A percentile compares a stretch with the other conserved stretches of the same genome.
Conservation (phyloP, 495 filamentous ascomycete genomes). For the Ramalina peruviana region DNA sequence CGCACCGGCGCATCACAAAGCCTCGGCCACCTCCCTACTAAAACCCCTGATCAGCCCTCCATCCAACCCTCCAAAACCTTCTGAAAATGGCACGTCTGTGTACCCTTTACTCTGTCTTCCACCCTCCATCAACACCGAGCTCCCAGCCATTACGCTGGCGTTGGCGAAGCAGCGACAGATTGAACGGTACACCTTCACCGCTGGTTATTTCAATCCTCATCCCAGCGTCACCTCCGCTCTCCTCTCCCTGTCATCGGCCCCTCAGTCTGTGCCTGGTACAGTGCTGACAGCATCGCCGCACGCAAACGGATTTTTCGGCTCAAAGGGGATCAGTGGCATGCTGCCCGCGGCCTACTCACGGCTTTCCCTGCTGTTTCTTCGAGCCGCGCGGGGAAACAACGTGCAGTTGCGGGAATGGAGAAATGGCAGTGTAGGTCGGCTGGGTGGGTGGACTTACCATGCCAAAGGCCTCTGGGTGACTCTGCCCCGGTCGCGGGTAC, state of each 20-base stretch:
- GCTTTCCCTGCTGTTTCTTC: slow-evolving; percentile 69
- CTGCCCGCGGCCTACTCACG: slow-evolving; percentile 85
- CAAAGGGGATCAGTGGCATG: slow-evolving; percentile 74
- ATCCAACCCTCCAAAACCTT: slow-evolving; percentile 12
- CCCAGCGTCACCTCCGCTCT: slow-evolving; percentile 65
- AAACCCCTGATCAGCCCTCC: slow-evolving; percentile 46
- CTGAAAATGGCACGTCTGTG: slow-evolving; percentile 49
- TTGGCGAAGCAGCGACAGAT: slow-evolving; percentile 44
- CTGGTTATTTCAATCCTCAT: slow-evolving; percentile 95
- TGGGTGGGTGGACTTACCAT: slow-evolving; percentile 91
- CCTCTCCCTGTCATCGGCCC: slow-evolving; percentile 31
- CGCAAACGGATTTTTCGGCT: slow-evolving; percentile 93
- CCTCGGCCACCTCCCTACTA: slow-evolving; percentile 51
- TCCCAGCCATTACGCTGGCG: slow-evolving; percentile 61
- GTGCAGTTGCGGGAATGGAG: slow-evolving; percentile 84
- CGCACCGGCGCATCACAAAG: slow-evolving; percentile 51
- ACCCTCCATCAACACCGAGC: slow-evolving; percentile 55
- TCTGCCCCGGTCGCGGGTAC: slow-evolving; percentile 26
- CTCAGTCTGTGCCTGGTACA: slow-evolving; percentile 51
- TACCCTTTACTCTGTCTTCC: slow-evolving; percentile 48
- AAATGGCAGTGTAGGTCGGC: slow-evolving; percentile 62
- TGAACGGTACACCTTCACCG: slow-evolving; percentile 85
- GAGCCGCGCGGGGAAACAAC: slow-evolving; percentile 41
- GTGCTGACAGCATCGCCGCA: slow-evolving; percentile 87
- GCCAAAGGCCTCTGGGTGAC: slow-evolving; percentile 95